Base-by-base conservation (phyloP, 768 basidiomycete species). In the Boletus vinaceobasis region DNA sequence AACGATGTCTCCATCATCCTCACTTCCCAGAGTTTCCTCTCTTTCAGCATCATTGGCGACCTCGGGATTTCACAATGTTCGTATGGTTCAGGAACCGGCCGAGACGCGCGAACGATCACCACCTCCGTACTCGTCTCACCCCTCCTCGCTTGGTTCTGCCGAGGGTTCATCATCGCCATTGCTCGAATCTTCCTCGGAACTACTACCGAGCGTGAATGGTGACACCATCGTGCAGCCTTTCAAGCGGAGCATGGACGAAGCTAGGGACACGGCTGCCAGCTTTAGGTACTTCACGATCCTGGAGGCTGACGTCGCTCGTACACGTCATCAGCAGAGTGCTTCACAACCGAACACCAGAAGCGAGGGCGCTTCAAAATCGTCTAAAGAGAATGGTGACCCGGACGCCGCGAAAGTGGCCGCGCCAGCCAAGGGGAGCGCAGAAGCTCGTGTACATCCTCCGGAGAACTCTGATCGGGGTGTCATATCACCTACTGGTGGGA, bases 21-120 rank as follows among this genome's bases (percentile, higher is more conserved):
- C 74, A 27, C 62, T 69, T 27, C 73, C 77, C 31, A 74, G 75
- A 47, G 57, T 77, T 32, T 90, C 88, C 49, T 81, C 84, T 6
- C 79, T 90, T 40, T 89, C 88, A 19, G 81, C 81, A n/a, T 88
- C 88, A 33, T 74, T 90, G 42, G 82, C 77, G 7, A 80, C 79
- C 21, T 77, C 85, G 19, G 71, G 73, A 15, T 82, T 88, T 60
- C 78, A 86, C 55, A 74, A 82, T 60, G 79, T 81, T 5, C 77
- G 69, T 52, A 73, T 74, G 23, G 61, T 53, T 48, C 60, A 59
- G 37, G 65, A 60, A 37, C 54, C 53, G 46, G 35, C 59, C 31
- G 54, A 56, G 48, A 29, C 56, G n/a, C 62, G 23, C 14, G 57
- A 55, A 48, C 57, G 52, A 46, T 72, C 71, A 13, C 69, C 73